Base-by-base conservation (phyloP, 1,139 yeast species). In the Candida sanyaensis region DNA sequence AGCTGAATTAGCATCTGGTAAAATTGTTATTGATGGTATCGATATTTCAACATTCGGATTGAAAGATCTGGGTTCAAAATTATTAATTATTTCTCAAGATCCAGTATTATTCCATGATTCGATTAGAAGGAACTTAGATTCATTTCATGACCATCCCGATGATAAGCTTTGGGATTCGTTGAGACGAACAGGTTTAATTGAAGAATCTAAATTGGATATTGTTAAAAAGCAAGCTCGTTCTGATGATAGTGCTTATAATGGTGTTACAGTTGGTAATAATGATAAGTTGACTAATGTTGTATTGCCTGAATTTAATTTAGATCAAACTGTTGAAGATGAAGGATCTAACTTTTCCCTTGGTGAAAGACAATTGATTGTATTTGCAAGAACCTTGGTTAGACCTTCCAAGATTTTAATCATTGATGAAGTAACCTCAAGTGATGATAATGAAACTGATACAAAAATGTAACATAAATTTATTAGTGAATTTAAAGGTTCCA, bases 31-130 rank as follows among this genome's bases (percentile, higher is more conserved):
- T 56, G 92, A 86, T 61, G 87, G 76, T 1, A 56, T 83, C 32
- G 87, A 85, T 59, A 81, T 81, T 46, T 64, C 81, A 1, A 66
- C 79, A 30, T 79, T 93, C 56, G 97, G 97, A 6, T 77, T 93
- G 55, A 78, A 77, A 47, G 85, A 84, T 53, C 76, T 93, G 56
- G 84, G 99, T 54, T 71, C 86, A 75, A 62, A 88, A 73, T 88
- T 57, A 83, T 69, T 96, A 1, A 91, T 91, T 57, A 91, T 91
- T 64, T 97, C 97, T 11, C 97, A 91, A 68, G 97, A 91, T 63
- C 97, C 97, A 21, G 90, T 96, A 0, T 70, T 91, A 59, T 91
- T 91, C 66, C 77, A 87, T 10, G 97, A 97, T 46, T 85, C 95
- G 0, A 77, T 91, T 48, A 78, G 91, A 57, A 77, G 85, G 37